Percentiles rank a stretch among this genome's conserved stretches.
These are phyloP conservation scores for Colletotrichum cordylinicola DNA, from an alignment of 2,329 filamentous ascomycete genomes.

Conservation along the genomic window DNA sequence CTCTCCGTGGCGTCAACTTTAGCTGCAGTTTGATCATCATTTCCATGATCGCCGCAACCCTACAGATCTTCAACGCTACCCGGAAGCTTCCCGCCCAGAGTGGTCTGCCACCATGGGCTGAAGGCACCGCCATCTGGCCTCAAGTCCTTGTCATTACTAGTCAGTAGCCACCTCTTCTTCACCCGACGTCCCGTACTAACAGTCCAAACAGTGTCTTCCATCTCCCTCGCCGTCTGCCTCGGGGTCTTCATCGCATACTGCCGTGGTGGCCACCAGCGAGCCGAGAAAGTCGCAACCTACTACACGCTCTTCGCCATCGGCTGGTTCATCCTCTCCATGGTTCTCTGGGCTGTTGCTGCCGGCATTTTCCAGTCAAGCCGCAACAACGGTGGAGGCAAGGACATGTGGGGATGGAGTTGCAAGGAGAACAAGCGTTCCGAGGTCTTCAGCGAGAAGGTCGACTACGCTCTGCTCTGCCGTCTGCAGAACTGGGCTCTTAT, in stretches of 20 bases:
- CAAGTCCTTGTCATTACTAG: constrained; percentile 78
- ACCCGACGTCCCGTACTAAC: neutral
- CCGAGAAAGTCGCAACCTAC: constrained; percentile 93
- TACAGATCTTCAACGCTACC: constrained; percentile 92
- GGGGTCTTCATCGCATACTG: constrained; percentile 86
- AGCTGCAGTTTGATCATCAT: constrained; percentile 95
- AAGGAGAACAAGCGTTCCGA: constrained; percentile 82
- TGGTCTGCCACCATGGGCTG: constrained; percentile 84
- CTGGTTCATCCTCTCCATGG: constrained; percentile 91
- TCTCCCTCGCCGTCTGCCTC: constrained; percentile 82
- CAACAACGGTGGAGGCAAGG: constrained; percentile 73
- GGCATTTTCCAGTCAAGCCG: constrained; percentile 82
- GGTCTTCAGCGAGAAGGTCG: constrained; percentile 79
- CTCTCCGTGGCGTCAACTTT: constrained; percentile 95
- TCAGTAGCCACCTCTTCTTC: neutral
- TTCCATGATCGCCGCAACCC: constrained; percentile 85
- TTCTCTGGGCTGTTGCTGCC: constrained; percentile 91
- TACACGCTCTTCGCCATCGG: constrained; percentile 93
- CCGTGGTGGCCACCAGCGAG: constrained; percentile 84
- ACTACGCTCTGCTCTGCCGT: constrained; percentile 91
- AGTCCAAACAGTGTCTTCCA: constrained; percentile 64
- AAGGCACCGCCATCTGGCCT: constrained; percentile 82
- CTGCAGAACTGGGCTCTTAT: constrained; percentile 95
- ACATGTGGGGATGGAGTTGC: constrained; percentile 99
- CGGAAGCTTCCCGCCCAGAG: constrained; percentile 76